Percentiles rank a stretch among this genome's conserved stretches.
phyloP scores from a whole-genome alignment of 129 eudicot species.

The Flaveria robusta region DNA sequence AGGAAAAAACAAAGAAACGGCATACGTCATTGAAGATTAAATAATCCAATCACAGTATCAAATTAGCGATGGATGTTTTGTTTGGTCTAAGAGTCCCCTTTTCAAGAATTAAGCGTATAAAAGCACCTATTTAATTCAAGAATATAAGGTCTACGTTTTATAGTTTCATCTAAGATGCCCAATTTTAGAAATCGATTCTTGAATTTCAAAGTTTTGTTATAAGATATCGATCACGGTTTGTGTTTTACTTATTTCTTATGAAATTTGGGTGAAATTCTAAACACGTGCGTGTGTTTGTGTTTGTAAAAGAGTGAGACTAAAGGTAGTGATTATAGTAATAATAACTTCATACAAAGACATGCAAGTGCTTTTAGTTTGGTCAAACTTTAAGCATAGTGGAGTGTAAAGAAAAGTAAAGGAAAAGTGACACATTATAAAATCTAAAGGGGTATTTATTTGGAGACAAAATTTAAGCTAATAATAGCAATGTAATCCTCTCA shows the following conservation, averaged over 20 bases:
- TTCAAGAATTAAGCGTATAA: no score
- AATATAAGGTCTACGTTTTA: no score
- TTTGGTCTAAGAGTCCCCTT: no score
- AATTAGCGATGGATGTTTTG: not conserved
- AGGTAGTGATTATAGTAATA: not conserved
- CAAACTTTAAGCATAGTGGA: constrained; percentile 25
- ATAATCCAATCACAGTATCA: not conserved
- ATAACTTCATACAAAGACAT: constrained; percentile 36
- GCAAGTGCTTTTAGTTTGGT: constrained; percentile 45
- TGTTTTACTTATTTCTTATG: no score
- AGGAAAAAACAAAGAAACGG: constrained; percentile 1
- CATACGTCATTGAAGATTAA: not conserved
- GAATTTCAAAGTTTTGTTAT: no score
- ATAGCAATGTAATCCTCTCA: constrained; percentile 41
- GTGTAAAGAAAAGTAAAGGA: constrained; percentile 14
- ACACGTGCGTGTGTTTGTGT: constrained; percentile 34
- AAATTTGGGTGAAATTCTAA: not conserved
- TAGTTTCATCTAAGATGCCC: no score
- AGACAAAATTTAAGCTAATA: constrained; percentile 45
- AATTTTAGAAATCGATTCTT: no score
- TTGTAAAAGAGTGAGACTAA: not conserved
- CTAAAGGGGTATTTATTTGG: not conserved
- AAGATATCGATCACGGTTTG: no score
- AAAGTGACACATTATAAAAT: not conserved
- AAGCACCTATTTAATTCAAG: no score